Base-by-base conservation (phyloP, 2,329 filamentous ascomycete species). In the Alternaria sp. region DNA sequence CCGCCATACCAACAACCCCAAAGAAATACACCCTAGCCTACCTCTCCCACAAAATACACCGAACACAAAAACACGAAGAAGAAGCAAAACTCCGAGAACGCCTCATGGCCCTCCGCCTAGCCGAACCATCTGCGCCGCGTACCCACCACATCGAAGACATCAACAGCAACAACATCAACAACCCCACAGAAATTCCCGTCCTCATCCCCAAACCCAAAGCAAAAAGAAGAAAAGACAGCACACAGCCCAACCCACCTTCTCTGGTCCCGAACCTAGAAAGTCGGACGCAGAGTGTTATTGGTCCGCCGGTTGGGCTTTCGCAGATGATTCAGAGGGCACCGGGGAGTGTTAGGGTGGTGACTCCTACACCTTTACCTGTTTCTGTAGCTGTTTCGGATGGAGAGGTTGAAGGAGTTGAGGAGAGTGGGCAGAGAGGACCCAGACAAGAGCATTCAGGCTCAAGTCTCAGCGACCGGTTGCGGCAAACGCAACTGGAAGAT, bases 401-500 rank as follows among this genome's bases (percentile, higher is more conserved):
- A 26, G 25, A 2, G 4, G 26, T 28, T 28, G 26, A 28, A 28
- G 26, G 26, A 2, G 28, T 14, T 30, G 28, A 6, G 2, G 28
- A 30, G 28, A 11, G 10, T 0, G 28, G 5, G 5, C 28, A 30
- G 28, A 6, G 12, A 6, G 28, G 28, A 30, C 28, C 28, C 0
- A 23, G 20, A 18, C 18, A 53, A 41, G 12, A 30, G 4, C 49
- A 41, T 2, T 58, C 59, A 6, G 37, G 46, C 2, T 61, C 59
- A 11, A 61, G 45, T 47, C 59, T 61, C 20, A 23, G 21, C 9
- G 59, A 58, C 20, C 59, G 59, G 11, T 33, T 61, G 0, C 46
- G 46, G 26, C 10, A 37, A 11, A 63, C 56, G 7, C 43, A 18
- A 20, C 49, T 55, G 11, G 56, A 60, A 54, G 56, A 60, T 26